Percentiles rank a stretch among this genome's conserved stretches.
Conservation (phyloP, 441 rosid species). For the Sinapis alba region DNA sequence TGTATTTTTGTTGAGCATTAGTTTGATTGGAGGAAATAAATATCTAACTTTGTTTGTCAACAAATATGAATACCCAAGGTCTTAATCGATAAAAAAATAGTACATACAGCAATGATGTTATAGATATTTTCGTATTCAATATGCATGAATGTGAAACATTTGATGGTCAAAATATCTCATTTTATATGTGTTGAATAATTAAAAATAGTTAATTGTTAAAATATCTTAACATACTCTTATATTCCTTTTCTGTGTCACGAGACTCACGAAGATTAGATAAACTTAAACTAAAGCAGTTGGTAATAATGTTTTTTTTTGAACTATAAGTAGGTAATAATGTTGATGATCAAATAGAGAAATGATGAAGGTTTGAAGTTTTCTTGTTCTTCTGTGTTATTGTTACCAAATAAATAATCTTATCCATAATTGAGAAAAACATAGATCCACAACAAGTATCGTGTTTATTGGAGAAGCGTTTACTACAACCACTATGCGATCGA, state of each 20-base stretch:
- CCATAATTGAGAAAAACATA: background rate
- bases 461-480: background rate
- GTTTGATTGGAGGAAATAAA: background rate
- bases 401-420: slow-evolving; percentile 5
- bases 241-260: background rate
- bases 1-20: background rate
- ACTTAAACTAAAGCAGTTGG: background rate
- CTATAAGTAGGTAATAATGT: too few relatives aligned
- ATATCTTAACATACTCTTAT: background rate
- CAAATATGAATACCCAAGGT: background rate
- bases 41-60: background rate
- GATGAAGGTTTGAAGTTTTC: background rate
- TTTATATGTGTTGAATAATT: background rate
- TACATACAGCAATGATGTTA: background rate
- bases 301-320: too few relatives aligned
- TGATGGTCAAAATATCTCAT: slow-evolving; percentile 4
- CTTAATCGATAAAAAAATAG: background rate
- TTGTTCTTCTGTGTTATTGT: background rate
- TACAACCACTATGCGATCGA: slow-evolving; percentile 16
- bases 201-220: background rate
- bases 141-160: background rate
- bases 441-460: slow-evolving; percentile 10
- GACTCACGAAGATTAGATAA: background rate
- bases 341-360: background rate
- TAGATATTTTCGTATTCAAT: slow-evolving; percentile 3